phyloP scores from a whole-genome alignment of 2,329 filamentous ascomycete species.

The Xylariales sp. region DNA sequence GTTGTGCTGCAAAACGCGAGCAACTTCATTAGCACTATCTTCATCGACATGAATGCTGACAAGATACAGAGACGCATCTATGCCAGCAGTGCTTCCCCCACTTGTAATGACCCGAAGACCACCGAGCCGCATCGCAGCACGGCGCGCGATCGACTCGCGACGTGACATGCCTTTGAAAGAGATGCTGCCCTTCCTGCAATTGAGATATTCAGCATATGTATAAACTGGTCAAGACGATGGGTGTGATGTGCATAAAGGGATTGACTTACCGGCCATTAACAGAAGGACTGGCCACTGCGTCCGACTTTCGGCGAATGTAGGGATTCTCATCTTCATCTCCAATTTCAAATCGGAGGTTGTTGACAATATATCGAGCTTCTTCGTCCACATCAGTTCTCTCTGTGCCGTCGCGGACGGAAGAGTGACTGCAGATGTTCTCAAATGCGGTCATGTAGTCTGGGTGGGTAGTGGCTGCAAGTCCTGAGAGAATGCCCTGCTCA shows the following conservation, averaged over 20 bases:
- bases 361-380: constrained; percentile 78
- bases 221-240: too few relatives aligned
- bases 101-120: constrained; percentile 72
- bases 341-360: constrained; percentile 84
- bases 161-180: constrained; percentile 72
- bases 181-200: constrained; percentile 73
- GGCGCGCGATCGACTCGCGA: constrained; percentile 75
- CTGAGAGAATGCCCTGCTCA: constrained; percentile 70
- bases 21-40: constrained; percentile 71
- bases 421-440: constrained; percentile 76
- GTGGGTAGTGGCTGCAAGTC: constrained; percentile 77
- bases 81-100: constrained; percentile 72
- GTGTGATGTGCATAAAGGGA: too few relatives aligned
- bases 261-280: constrained; percentile 51
- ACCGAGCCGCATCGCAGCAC: constrained; percentile 69
- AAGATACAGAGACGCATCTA: constrained; percentile 82
- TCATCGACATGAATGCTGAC: constrained; percentile 78
- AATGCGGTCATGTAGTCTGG: constrained; percentile 75
- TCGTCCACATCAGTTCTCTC: constrained; percentile 82
- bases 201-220: constrained; percentile 16
- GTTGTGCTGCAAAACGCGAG: constrained; percentile 71
- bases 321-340: constrained; percentile 79
- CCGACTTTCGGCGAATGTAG: constrained; percentile 73
- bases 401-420: constrained; percentile 62
- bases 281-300: constrained; percentile 56